Percentiles rank a stretch among this genome's conserved stretches.
These are phyloP conservation scores for Bipolaris gigantea DNA, from an alignment of 2,329 filamentous ascomycete species.

Conservation along the genomic window DNA sequence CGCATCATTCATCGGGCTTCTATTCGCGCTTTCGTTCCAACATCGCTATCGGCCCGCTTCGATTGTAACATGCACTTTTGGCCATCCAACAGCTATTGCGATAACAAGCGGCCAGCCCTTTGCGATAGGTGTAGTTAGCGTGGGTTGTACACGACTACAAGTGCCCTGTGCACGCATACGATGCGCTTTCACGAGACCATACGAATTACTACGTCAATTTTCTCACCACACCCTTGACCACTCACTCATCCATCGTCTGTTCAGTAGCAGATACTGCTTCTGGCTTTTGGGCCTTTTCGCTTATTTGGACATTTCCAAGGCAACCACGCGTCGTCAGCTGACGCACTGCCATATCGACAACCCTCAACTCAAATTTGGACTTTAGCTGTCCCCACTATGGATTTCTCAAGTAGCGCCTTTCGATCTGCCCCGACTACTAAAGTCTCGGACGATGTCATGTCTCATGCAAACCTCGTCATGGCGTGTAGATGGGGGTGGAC, in stretches of 20 bases:
- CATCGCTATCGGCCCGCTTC: constrained; percentile 17
- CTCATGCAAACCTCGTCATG: constrained; percentile 38
- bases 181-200: constrained; percentile 27
- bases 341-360: constrained; percentile 16
- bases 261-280: constrained; percentile 4
- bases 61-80: constrained; percentile 8
- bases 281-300: background rate
- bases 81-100: background rate
- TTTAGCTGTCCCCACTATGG: constrained; percentile 22
- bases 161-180: constrained; percentile 29
- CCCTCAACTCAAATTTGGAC: constrained; percentile 1
- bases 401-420: constrained; percentile 38
- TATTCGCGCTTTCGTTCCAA: constrained; percentile 1
- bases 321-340: constrained; percentile 32
- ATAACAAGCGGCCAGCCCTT: constrained; percentile 9
- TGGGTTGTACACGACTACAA: constrained; percentile 18
- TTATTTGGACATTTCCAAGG: constrained; percentile 13
- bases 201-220: constrained; percentile 19
- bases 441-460: constrained; percentile 39
- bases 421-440: constrained; percentile 16
- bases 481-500: constrained; percentile 42
- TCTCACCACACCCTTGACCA: constrained; percentile 11
- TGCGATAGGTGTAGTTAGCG: constrained; percentile 17
- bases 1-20: constrained; percentile 14
- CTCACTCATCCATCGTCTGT: constrained; percentile 3